phyloP scores from a whole-genome alignment of 768 basidiomycete species.

The Boletus rubroflammeus region DNA sequence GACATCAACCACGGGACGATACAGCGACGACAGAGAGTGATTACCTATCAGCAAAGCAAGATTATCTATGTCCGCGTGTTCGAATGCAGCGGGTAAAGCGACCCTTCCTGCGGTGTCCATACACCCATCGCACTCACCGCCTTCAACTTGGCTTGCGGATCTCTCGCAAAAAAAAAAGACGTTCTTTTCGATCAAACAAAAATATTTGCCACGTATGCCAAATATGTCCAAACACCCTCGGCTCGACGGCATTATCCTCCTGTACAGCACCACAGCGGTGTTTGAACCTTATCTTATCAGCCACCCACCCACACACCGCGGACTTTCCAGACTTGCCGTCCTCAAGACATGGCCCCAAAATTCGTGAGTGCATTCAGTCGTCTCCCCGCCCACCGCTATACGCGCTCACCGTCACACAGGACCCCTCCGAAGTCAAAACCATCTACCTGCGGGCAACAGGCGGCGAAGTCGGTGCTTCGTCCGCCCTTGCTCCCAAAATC shows the following conservation, averaged over 20 bases:
- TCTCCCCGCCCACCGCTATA: not conserved
- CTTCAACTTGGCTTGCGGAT: constrained; percentile 26
- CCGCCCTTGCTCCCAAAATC: constrained; percentile 98
- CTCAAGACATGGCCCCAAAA: constrained; percentile 70
- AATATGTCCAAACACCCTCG: constrained; percentile 37
- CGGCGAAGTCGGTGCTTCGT: constrained; percentile 99
- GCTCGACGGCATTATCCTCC: constrained; percentile 29
- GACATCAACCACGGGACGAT: constrained; percentile 14
- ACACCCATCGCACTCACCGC: constrained; percentile 68
- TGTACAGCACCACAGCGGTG: constrained; percentile 58
- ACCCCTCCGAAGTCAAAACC: constrained; percentile 98
- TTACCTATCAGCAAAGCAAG: constrained; percentile 88
- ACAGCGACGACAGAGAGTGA: constrained; percentile 24
- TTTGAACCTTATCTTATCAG: constrained; percentile 50
- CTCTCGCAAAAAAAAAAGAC: not conserved
- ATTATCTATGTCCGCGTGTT: constrained; percentile 77
- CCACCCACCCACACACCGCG: constrained; percentile 12
- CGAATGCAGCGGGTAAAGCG: constrained; percentile 79
- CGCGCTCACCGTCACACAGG: constrained; percentile 45
- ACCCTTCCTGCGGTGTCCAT: constrained; percentile 72
- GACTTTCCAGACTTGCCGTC: constrained; percentile 7
- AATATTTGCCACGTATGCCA: constrained; percentile 27
- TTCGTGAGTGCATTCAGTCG: constrained; percentile 44
- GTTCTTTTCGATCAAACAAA: too few relatives aligned
- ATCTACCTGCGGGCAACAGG: constrained; percentile 98